These are phyloP conservation scores for Camelina sativa DNA, from an alignment of 345 rosid species.

Conservation along the genomic window DNA sequence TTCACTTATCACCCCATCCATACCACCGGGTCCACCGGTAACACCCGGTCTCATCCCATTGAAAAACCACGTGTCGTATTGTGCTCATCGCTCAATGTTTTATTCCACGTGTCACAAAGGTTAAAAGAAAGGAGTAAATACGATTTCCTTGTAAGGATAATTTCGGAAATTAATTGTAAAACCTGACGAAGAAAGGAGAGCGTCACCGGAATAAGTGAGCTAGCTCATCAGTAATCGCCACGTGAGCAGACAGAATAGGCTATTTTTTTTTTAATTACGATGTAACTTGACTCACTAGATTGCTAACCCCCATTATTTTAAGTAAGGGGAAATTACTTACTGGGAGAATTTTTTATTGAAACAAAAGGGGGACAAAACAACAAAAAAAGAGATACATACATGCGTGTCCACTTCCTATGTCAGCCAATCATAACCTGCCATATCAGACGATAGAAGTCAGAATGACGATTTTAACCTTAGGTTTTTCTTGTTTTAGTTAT, in stretches of 20 bases:
- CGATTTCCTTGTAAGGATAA: conserved; percentile 26
- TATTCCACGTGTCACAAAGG: conserved; percentile 39
- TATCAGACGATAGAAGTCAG: neutral
- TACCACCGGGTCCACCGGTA: conserved; percentile 54
- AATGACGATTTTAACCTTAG: conserved; percentile 40
- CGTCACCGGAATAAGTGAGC: neutral
- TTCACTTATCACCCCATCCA: conserved; percentile 25
- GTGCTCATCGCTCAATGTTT: conserved; percentile 31
- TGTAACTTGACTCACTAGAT: conserved; percentile 33
- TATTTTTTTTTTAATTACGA: conserved; percentile 1
- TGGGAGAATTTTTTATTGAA: conserved; percentile 50
- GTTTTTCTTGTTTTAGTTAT: neutral
- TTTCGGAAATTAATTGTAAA: conserved; percentile 15
- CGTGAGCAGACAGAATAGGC: neutral
- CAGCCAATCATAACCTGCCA: conserved; percentile 41
- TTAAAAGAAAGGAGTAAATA: neutral
- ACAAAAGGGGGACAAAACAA: conserved; percentile 25
- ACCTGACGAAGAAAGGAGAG: conserved; percentile 8
- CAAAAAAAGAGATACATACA: conserved; percentile 19
- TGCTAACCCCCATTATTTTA: conserved; percentile 40
- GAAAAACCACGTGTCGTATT: conserved; percentile 27
- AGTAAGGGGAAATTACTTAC: conserved; percentile 57
- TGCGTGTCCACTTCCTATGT: conserved; percentile 37
- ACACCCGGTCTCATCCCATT: conserved; percentile 26
- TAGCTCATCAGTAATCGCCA: conserved; percentile 42